Base-by-base conservation (phyloP, 495 filamentous ascomycete genomes). In the Cercophora samala region DNA sequence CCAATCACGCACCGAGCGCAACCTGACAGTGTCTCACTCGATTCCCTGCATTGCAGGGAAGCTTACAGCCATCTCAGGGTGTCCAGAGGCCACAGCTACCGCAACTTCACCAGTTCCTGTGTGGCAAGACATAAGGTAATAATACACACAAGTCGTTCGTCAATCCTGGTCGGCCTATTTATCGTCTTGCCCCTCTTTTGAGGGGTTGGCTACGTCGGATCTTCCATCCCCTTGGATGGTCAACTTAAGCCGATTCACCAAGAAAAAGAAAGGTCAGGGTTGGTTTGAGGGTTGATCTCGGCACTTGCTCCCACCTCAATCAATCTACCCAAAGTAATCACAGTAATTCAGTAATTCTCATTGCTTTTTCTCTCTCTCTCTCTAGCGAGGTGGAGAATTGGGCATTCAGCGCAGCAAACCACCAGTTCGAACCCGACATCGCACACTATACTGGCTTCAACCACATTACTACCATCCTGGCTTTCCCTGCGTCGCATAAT, bases 111-210 rank as follows among this genome's bases (percentile, higher is more conserved):
- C 23, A 60, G 22, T 5, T 26, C 17, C 21, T 29, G 58, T 60
- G 58, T 32, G 58, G 58, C 58, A 60, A 60, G 58, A 60, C 58
- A 60, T 60, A 60, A 29, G n/a, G n/a, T 18, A 23, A 60, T 18
- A 23, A 59, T 19, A 22, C 26, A 60, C 23, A 25, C 8, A 32
- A 26, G 15, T 25, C 24, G n/a, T 9, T 60, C 24, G 24, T 4
- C 58, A 26, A 60, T 60, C 58, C 58, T 60, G 22, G 58, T 29
- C 21, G 5, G 23, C 6, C 21, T 60, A 9, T 29, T 29, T n/a
- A 26, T 60, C 24, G 8, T 23, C 58, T 60, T 60, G 5, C 58
- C 26, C 58, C 58, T 60, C 58, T 23, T 60, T 29, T 32, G 53
- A 18, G n/a, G 6, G 53, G 22, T 56, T 56, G n/a, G 53, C 11